Conservation (phyloP, 169 alveolate genomes). For the Plasmodium knowlesi region DNA sequence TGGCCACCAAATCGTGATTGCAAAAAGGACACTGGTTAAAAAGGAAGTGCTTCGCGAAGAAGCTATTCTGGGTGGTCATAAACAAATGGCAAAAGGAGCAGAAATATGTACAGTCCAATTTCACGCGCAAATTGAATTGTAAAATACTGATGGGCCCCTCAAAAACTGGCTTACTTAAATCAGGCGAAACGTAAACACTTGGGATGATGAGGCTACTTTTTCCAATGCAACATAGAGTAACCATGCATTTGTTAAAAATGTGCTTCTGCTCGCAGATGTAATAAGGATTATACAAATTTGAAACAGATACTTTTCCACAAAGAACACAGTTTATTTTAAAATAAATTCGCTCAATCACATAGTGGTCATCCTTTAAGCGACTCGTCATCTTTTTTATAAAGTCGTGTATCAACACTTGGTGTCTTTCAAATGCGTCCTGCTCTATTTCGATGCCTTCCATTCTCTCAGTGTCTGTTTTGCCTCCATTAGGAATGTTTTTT, state of each 20-base stretch:
- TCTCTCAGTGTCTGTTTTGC: neutral
- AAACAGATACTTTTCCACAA: conserved; percentile 29
- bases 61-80: conserved; percentile 25
- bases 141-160: neutral
- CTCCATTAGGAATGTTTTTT: neutral
- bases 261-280: conserved; percentile 59
- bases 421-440: neutral
- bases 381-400: neutral
- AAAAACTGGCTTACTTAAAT: conserved; percentile 27
- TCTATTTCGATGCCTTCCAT: neutral
- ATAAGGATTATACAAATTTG: conserved; percentile 67
- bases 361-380: neutral
- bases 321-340: conserved; percentile 44
- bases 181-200: neutral
- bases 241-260: conserved; percentile 67
- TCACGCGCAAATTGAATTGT: conserved; percentile 4
- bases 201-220: conserved; percentile 57
- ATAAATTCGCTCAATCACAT: conserved; percentile 23
- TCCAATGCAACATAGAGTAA: conserved; percentile 52
- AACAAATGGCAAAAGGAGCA: conserved; percentile 64
- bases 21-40: conserved; percentile 71
- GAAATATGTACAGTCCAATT: neutral
- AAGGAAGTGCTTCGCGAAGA: conserved; percentile 11
- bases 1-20: conserved; percentile 4
- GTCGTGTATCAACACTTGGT: conserved; percentile 5